Conservation (phyloP, 768 basidiomycete species). For the Phaffia australis region DNA sequence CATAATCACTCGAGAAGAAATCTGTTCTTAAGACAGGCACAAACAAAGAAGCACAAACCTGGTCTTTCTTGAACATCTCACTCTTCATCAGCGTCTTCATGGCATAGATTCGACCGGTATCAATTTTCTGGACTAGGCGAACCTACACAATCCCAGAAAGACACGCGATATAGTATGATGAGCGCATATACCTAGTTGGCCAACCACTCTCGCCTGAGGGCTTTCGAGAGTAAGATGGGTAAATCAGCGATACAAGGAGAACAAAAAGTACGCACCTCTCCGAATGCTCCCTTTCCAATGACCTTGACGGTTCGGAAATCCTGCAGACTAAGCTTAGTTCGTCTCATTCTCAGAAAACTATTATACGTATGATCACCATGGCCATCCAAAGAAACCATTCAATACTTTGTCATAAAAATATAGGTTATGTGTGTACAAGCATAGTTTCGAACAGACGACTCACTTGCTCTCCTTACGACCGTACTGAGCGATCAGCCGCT, state of each 20-base stretch:
- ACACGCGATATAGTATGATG: neutral
- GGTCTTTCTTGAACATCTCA: constrained; percentile 99
- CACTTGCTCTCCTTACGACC: constrained; percentile 59
- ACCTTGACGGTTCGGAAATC: constrained; percentile 97
- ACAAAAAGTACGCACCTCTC: constrained; percentile 54
- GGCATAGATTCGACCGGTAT: constrained; percentile 96
- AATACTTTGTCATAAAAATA: neutral
- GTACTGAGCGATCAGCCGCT: constrained; percentile 65
- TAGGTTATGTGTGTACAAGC: neutral
- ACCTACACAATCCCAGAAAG: constrained; percentile 44
- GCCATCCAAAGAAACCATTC: neutral
- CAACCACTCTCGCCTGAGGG: neutral
- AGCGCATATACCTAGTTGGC: neutral
- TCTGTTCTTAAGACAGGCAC: neutral
- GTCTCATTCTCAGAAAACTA: constrained; percentile 70
- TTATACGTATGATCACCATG: neutral
- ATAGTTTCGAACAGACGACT: neutral
- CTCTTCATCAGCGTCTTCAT: constrained; percentile 97
- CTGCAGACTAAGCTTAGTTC: constrained; percentile 79
- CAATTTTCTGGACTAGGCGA: constrained; percentile 86
- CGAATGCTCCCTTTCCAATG: constrained; percentile 97
- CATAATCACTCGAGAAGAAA: neutral
- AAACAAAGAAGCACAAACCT: constrained; percentile 46
- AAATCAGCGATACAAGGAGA: neutral
- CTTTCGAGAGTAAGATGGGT: neutral